Conservation (phyloP, 2,329 filamentous ascomycete species). For the Didymella keratinophila region DNA sequence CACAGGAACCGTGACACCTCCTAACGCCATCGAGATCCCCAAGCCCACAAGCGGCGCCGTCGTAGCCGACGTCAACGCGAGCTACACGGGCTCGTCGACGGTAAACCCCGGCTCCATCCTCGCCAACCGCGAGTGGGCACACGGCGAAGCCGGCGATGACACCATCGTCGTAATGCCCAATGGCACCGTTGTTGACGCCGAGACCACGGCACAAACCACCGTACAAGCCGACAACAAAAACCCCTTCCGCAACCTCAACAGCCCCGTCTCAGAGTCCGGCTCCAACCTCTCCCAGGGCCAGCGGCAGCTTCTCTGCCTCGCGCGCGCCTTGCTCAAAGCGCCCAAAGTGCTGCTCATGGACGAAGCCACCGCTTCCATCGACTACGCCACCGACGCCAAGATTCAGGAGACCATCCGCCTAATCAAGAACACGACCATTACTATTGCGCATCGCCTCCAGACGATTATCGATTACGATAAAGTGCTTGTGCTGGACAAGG, state of each 20-base stretch:
- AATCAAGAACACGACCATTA: conserved; percentile 89
- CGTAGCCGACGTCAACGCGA: conserved; percentile 38
- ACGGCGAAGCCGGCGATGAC: conserved; percentile 39
- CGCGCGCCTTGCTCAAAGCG: conserved; percentile 87
- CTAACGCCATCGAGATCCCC: conserved; percentile 42
- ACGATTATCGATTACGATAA: conserved; percentile 99
- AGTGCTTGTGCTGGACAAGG: conserved; percentile 92
- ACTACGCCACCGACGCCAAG: conserved; percentile 93
- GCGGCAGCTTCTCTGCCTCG: conserved; percentile 91
- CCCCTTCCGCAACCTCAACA: conserved; percentile 86
- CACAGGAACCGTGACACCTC: conserved; percentile 28
- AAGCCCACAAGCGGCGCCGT: conserved; percentile 41
- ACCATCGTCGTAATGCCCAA: conserved; percentile 44
- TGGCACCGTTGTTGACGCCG: conserved; percentile 40
- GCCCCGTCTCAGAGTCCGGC: conserved; percentile 86
- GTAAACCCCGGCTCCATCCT: conserved; percentile 46
- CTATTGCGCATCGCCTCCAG: conserved; percentile 92
- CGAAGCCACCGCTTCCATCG: conserved; percentile 96
- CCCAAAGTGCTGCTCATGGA: conserved; percentile 98
- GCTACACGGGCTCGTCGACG: conserved; percentile 39
- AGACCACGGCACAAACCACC: conserved; percentile 35
- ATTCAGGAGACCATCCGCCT: conserved; percentile 98
- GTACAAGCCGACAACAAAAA: conserved; percentile 82
- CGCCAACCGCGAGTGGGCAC: conserved; percentile 39
- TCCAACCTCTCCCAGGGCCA: conserved; percentile 96